Conservation (phyloP, 1,284 basidiomycete species). For the Gomphus bonarii region DNA sequence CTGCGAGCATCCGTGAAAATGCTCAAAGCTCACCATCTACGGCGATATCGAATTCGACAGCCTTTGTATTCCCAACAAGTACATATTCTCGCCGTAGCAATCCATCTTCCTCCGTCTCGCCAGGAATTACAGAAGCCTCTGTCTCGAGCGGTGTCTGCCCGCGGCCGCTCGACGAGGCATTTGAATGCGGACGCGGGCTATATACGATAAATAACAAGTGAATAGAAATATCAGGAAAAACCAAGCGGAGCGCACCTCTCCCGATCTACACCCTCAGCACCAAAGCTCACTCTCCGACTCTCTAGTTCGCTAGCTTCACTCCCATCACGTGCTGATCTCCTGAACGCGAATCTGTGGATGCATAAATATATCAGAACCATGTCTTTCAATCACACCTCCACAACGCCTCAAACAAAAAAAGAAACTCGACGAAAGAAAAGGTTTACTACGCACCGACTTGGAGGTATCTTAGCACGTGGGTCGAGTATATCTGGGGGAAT, state of each 20-base stretch:
- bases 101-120: conserved; percentile 73
- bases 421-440: neutral
- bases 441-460: conserved; percentile 40
- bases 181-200: conserved; percentile 9
- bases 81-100: conserved; percentile 67
- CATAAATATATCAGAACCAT: neutral
- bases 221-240: neutral
- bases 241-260: neutral
- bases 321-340: conserved; percentile 6
- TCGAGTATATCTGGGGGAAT: conserved; percentile 70
- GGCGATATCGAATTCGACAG: conserved; percentile 68
- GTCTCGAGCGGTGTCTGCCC: conserved; percentile 21
- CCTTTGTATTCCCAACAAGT: conserved; percentile 61
- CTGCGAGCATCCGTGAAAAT: neutral
- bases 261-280: neutral
- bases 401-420: neutral
- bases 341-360: conserved; percentile 1
- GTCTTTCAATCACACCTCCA: neutral
- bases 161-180: conserved; percentile 8
- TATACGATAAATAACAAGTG: conserved; percentile 1
- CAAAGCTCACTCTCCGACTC: conserved; percentile 7
- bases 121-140: conserved; percentile 65
- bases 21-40: conserved; percentile 49
- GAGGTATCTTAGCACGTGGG: conserved; percentile 67
- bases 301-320: neutral